These are phyloP conservation scores for Lipomyces japonicus DNA, from an alignment of 805 yeast genomes.

Conservation along the genomic window DNA sequence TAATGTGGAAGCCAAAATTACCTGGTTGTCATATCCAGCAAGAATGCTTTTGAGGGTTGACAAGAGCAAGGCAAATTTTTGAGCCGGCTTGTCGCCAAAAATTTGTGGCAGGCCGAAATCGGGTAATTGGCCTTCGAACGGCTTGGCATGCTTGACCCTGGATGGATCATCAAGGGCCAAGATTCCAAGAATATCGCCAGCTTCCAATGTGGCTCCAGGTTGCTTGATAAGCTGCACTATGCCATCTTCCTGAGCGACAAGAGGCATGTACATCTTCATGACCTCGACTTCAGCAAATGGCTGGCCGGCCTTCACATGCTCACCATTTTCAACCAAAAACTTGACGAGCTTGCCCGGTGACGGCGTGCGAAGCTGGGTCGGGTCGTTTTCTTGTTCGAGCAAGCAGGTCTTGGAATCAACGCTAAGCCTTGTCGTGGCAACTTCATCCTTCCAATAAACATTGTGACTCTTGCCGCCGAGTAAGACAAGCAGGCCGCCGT, in stretches of 20 bases:
- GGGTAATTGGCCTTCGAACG: slow-evolving; percentile 91
- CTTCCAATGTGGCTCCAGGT: slow-evolving; percentile 95
- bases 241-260: slow-evolving; percentile 91
- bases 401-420: slow-evolving; percentile 94
- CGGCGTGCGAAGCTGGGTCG: slow-evolving; percentile 97
- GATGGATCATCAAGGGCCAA: slow-evolving; percentile 94
- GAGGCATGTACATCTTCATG: slow-evolving; percentile 99
- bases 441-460: slow-evolving; percentile 97
- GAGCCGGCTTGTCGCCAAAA: slow-evolving; percentile 78
- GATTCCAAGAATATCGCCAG: slow-evolving; percentile 96
- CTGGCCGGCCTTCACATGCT: slow-evolving; percentile 85
- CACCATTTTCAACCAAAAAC: slow-evolving; percentile 91
- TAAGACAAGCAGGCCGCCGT: slow-evolving; percentile 87
- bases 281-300: slow-evolving; percentile 98
- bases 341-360: slow-evolving; percentile 98
- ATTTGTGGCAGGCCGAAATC: slow-evolving; percentile 78
- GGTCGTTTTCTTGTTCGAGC: slow-evolving; percentile 93
- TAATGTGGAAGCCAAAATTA: slow-evolving; percentile 81
- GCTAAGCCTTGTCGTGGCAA: slow-evolving; percentile 87
- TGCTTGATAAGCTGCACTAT: slow-evolving; percentile 87
- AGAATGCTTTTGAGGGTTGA: slow-evolving; percentile 72
- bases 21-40: slow-evolving; percentile 92
- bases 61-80: slow-evolving; percentile 59
- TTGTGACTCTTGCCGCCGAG: slow-evolving; percentile 91
- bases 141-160: slow-evolving; percentile 93